Conservation (phyloP, 169 alveolate genomes). For the Ichthyophthirius multifiliis region DNA sequence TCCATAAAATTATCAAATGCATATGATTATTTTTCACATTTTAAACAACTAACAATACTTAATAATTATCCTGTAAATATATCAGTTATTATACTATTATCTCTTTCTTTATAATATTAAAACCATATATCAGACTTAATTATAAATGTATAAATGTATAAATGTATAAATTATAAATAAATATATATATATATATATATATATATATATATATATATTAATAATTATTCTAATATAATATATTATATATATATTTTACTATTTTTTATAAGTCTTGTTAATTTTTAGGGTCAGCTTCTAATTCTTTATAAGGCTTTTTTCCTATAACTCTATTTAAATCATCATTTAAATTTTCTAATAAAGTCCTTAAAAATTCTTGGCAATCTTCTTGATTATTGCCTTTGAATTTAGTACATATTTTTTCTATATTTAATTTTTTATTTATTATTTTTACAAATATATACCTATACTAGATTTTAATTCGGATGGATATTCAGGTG, state of each 20-base stretch:
- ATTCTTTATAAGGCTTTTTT: constrained; percentile 60
- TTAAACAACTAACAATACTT: constrained; percentile 51
- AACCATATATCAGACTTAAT: constrained; percentile 48
- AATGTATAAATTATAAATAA: background rate
- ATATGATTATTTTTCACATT: constrained; percentile 38
- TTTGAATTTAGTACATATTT: constrained; percentile 42
- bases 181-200: background rate
- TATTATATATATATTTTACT: background rate
- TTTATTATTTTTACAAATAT: background rate
- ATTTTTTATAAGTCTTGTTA: constrained; percentile 12
- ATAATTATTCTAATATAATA: background rate
- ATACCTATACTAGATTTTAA: constrained; percentile 32
- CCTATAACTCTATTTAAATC: constrained; percentile 70
- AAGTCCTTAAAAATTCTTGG: constrained; percentile 73
- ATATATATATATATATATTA: background rate
- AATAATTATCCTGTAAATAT: constrained; percentile 58
- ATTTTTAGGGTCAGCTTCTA: constrained; percentile 29
- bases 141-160: background rate
- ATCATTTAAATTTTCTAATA: constrained; percentile 72
- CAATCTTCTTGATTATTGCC: constrained; percentile 80
- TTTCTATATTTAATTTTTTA: constrained; percentile 15
- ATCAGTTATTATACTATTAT: constrained; percentile 56
- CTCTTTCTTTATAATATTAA: constrained; percentile 50
- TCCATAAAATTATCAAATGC: constrained; percentile 75
- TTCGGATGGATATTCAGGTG: background rate